Percentiles rank a stretch among this genome's conserved stretches.
These are phyloP conservation scores for Dryas octopetala DNA, from an alignment of 306 rosid species.

Conservation along the genomic window DNA sequence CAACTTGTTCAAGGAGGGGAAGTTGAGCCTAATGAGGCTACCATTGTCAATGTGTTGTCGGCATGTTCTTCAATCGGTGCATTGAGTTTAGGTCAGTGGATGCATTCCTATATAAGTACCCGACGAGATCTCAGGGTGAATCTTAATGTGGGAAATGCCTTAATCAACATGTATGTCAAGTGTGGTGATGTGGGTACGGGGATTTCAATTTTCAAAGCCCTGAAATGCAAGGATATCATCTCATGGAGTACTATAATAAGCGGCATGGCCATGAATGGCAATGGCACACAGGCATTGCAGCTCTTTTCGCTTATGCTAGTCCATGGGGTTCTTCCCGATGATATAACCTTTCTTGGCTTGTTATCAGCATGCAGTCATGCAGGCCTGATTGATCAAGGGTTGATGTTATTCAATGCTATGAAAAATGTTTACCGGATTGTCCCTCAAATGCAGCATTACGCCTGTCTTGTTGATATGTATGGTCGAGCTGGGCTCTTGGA, in stretches of 20 bases:
- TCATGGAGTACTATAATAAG: slow-evolving; percentile 70
- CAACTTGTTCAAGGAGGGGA: slow-evolving; percentile 45
- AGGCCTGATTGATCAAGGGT: slow-evolving; percentile 38
- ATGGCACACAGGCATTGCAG: slow-evolving; percentile 45
- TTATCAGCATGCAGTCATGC: slow-evolving; percentile 73
- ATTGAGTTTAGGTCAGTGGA: slow-evolving; percentile 71
- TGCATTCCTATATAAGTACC: slow-evolving; percentile 52
- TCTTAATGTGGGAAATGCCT: slow-evolving; percentile 64
- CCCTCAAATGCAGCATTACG: slow-evolving; percentile 35
- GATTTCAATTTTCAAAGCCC: slow-evolving; percentile 38
- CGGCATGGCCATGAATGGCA: slow-evolving; percentile 78
- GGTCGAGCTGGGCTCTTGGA: slow-evolving; percentile 57
- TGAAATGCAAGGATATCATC: slow-evolving; percentile 52
- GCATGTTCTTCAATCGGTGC: slow-evolving; percentile 67
- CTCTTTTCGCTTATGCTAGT: slow-evolving; percentile 68
- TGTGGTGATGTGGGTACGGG: slow-evolving; percentile 56
- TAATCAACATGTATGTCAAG: slow-evolving; percentile 77
- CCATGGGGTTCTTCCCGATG: slow-evolving; percentile 66
- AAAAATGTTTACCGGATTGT: slow-evolving; percentile 40
- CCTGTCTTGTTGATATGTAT: slow-evolving; percentile 43
- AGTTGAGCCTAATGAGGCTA: slow-evolving; percentile 65
- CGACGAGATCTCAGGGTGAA: slow-evolving; percentile 40
- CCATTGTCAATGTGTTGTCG: slow-evolving; percentile 55
- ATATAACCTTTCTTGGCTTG: slow-evolving; percentile 60
- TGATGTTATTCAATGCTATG: slow-evolving; percentile 63